A percentile compares a stretch with the other conserved stretches of the same genome.
phyloP scores from a whole-genome alignment of 768 basidiomycete genomes.

The Cystoderma amianthinum region DNA sequence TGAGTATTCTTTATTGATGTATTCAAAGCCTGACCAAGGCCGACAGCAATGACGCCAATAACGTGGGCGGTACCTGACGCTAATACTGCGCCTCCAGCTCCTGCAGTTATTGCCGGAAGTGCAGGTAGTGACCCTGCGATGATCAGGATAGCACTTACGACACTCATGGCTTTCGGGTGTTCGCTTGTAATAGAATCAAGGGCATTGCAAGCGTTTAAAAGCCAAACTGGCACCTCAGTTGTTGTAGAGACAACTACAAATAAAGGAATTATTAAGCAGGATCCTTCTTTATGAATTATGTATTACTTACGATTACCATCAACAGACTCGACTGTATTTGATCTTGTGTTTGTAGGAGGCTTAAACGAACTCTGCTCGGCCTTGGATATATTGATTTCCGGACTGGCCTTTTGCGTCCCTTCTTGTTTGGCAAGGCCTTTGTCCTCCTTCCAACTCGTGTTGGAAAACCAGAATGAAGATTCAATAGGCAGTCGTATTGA shows the following conservation, averaged over 20 bases:
- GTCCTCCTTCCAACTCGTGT: conserved; percentile 22
- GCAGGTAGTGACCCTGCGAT: conserved; percentile 72
- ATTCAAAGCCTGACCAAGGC: conserved; percentile 48
- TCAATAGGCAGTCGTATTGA: conserved; percentile 13
- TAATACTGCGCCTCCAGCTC: conserved; percentile 66
- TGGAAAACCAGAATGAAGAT: conserved; percentile 24
- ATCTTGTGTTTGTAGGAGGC: conserved; percentile 20
- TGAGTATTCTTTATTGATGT: conserved; percentile 24
- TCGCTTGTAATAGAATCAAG: conserved; percentile 69
- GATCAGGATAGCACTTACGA: conserved; percentile 71
- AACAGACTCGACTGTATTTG: conserved; percentile 10
- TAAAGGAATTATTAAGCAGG: conserved; percentile 4
- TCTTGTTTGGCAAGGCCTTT: conserved; percentile 12
- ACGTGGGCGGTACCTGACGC: conserved; percentile 73
- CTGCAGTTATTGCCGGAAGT: conserved; percentile 61
- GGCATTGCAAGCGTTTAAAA: conserved; percentile 70
- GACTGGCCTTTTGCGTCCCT: conserved; percentile 16
- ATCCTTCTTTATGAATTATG: too few relatives aligned
- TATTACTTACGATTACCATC: too few relatives aligned
- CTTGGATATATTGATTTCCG: conserved; percentile 19
- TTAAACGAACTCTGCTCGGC: conserved; percentile 6
- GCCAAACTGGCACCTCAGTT: conserved; percentile 65
- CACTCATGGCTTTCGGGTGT: conserved; percentile 69
- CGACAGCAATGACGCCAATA: conserved; percentile 72
- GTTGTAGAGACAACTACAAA: conserved; percentile 28